Evolutionary conservation across 1,139 yeast genomes (phyloP).

Genomic region (Sugiyamaella novakii): DNA sequence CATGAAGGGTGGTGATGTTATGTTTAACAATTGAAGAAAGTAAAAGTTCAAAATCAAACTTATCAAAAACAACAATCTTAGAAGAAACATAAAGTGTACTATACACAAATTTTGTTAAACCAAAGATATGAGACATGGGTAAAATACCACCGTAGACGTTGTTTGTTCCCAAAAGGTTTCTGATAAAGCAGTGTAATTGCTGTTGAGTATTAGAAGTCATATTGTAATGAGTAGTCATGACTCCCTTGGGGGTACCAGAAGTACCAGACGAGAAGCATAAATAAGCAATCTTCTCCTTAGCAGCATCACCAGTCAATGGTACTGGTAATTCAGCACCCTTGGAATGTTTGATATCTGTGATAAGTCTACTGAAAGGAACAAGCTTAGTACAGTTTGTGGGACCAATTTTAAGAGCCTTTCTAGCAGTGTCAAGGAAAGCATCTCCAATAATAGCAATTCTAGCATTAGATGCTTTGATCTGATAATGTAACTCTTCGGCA

Average conservation of each 20-base stretch:
- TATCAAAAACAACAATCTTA: conserved; percentile 38
- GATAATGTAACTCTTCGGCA: conserved; percentile 42
- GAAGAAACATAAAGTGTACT: conserved; percentile 31
- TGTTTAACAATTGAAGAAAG: conserved; percentile 36
- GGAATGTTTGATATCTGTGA: conserved; percentile 22
- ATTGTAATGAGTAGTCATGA: conserved; percentile 57
- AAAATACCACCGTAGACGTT: conserved; percentile 33
- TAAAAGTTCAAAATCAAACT: conserved; percentile 40
- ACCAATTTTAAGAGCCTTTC: conserved; percentile 35
- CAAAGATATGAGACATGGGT: conserved; percentile 47
- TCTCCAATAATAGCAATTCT: conserved; percentile 36
- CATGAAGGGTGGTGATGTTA: conserved; percentile 34
- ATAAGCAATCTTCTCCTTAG: conserved; percentile 38
- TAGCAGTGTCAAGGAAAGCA: conserved; percentile 29
- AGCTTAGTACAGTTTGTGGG: conserved; percentile 23
- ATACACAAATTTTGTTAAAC: conserved; percentile 37
- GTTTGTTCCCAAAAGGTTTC: conserved; percentile 19
- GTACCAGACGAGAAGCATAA: conserved; percentile 72
- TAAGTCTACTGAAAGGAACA: conserved; percentile 28
- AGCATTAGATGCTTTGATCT: conserved; percentile 38
- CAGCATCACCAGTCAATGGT: conserved; percentile 25
- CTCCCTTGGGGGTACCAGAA: conserved; percentile 76
- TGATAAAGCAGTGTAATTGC: conserved; percentile 20
- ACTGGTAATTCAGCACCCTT: conserved; percentile 21
- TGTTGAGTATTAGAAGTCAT: conserved; percentile 40